Evolutionary conservation across 345 rosid genomes (phyloP), one percentile per base, ranked within the genome.

Genomic region (Eucalyptus fibrosa): DNA sequence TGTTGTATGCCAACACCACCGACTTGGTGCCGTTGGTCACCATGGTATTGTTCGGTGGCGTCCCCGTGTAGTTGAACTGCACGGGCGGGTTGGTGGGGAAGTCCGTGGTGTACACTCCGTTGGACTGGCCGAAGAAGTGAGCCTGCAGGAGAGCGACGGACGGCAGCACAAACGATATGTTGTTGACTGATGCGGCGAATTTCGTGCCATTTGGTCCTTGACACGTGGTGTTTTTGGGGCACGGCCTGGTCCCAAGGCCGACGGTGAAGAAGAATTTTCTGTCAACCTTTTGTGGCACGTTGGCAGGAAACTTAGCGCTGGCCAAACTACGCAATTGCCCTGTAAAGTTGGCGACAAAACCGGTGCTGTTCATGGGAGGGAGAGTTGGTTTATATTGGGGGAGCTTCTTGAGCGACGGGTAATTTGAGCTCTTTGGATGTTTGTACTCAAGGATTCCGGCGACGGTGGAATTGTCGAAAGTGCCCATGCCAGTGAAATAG

Each of bases 11-110:
- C 62, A 97, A 87, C 53, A 94, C 97, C 86, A 91, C 91, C 24
- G 89, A 62, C 88, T 92, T 95, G 23, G 98, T 95, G 16, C 93
- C 97, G 44, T 91, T 93, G 51, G 89, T 53, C 69, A 95, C 97
- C 87, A 89, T 86, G 15, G 96, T 95, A 90, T 94, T 95, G 88
- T 95, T 97, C 12, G 98, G 97, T 24, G 99, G 96, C 7, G 90
- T 72, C 7, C 99, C 99, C 4, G 99, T 95, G 93, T 96, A 96
- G 69, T 97, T 94, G 88, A 95, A 96, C 85, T 92, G 94, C 26
- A 91, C 14, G 8, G 92, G 44, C 62, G 98, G 98, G 60, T 55
- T 86, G 37, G 17, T 91, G 16, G 98, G 98, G 72, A 95, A 95
- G 77, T 94, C 94, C 3, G 93, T 91, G 19, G 93, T 92, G 90